Evolutionary conservation across 805 yeast species (phyloP).

Genomic region (Blastobotrys muscicola): DNA sequence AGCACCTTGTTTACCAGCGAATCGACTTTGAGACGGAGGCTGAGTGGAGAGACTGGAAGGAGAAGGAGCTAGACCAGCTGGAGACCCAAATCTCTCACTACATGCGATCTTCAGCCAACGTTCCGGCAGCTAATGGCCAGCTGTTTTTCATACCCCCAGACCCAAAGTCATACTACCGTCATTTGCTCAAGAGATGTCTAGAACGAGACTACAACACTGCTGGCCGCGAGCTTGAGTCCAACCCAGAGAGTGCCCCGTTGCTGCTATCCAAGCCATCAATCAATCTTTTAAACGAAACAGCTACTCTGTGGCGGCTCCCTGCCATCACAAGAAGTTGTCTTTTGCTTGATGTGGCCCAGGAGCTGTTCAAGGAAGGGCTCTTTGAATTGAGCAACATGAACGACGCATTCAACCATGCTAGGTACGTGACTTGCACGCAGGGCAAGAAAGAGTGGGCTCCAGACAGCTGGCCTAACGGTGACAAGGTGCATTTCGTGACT

Average conservation of each 20-base stretch:
- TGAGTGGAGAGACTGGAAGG: conserved; percentile 36
- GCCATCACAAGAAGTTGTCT: conserved; percentile 40
- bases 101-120: conserved; percentile 1
- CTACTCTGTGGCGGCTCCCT: conserved; percentile 52
- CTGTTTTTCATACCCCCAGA: conserved; percentile 33
- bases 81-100: conserved; percentile 20
- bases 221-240: conserved; percentile 11
- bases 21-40: conserved; percentile 31
- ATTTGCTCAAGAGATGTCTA: conserved; percentile 36
- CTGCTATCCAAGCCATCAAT: conserved; percentile 36
- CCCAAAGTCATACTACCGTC: conserved; percentile 33
- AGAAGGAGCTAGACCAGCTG: conserved; percentile 28
- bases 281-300: conserved; percentile 36
- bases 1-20: conserved; percentile 24
- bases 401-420: conserved; percentile 29
- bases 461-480: conserved; percentile 34
- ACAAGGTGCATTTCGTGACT: conserved; percentile 42
- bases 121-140: conserved; percentile 3
- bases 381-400: conserved; percentile 26
- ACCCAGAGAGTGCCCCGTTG: conserved; percentile 15
- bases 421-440: conserved; percentile 17
- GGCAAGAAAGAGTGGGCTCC: conserved; percentile 22
- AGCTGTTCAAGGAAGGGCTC: conserved; percentile 22
- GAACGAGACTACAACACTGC: conserved; percentile 28
- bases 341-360: conserved; percentile 42